A percentile compares a stretch with the other conserved stretches of the same genome.
phyloP scores from a whole-genome alignment of 495 filamentous ascomycete species.

The Saxispiralis lemnorum region DNA sequence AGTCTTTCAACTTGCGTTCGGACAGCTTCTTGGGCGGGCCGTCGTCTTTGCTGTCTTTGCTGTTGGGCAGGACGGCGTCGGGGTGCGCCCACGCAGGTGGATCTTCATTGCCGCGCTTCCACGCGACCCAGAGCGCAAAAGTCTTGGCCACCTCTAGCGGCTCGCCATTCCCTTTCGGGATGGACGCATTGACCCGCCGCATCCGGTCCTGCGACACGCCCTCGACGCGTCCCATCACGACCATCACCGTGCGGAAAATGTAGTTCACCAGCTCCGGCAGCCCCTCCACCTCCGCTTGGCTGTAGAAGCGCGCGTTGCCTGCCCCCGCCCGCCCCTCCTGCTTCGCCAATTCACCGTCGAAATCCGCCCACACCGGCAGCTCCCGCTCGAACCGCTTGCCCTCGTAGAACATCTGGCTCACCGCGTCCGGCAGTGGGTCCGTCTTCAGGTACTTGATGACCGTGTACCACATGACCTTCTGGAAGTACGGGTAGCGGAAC shows the following conservation, averaged over 20 bases:
- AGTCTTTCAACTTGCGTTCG: conserved; percentile 19
- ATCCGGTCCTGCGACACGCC: conserved; percentile 37
- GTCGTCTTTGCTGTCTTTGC: conserved; percentile 14
- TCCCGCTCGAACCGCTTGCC: conserved; percentile 39
- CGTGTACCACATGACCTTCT: conserved; percentile 58
- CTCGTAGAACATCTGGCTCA: conserved; percentile 38
- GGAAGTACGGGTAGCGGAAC: conserved; percentile 57
- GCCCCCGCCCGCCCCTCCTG: conserved; percentile 29
- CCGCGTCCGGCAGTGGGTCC: conserved; percentile 44
- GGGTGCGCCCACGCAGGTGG: conserved; percentile 47
- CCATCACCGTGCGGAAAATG: conserved; percentile 50
- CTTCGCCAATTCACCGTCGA: conserved; percentile 33
- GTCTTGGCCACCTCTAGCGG: conserved; percentile 41
- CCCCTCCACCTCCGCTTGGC: conserved; percentile 51
- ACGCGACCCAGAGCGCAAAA: conserved; percentile 55
- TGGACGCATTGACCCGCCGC: conserved; percentile 44
- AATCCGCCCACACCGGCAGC: conserved; percentile 40
- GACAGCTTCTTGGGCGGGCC: conserved; percentile 22
- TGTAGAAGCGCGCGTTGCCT: conserved; percentile 47
- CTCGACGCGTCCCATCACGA: conserved; percentile 44
- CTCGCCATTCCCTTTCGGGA: conserved; percentile 45
- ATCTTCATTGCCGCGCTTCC: conserved; percentile 55
- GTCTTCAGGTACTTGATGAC: conserved; percentile 47
- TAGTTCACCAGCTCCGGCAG: conserved; percentile 44
- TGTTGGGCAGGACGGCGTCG: conserved; percentile 18